phyloP scores from a whole-genome alignment of 192 early-diverging fungal species.

The Linnemannia hyalina region DNA sequence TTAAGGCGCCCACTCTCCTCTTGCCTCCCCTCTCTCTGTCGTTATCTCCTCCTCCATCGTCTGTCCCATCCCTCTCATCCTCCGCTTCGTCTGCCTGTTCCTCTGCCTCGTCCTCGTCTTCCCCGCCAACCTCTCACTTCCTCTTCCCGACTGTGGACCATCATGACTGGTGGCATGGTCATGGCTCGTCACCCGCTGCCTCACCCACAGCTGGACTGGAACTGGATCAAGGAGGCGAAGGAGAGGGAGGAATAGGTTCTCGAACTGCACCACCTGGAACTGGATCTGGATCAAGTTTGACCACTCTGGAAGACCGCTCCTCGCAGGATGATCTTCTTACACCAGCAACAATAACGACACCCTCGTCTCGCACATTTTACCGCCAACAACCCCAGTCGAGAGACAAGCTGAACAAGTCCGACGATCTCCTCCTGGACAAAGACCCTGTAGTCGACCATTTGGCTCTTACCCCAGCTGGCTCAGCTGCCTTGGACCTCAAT shows the following conservation, averaged over 20 bases:
- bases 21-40: slow-evolving; percentile 17
- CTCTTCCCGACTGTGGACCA: slow-evolving; percentile 20
- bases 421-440: neutral
- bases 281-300: neutral
- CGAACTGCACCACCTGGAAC: slow-evolving; percentile 9
- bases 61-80: slow-evolving; percentile 16
- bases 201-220: neutral
- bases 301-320: neutral
- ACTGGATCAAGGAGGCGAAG: neutral
- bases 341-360: neutral
- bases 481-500: neutral
- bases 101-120: slow-evolving; percentile 16
- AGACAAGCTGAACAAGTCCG: neutral
- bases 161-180: slow-evolving; percentile 29
- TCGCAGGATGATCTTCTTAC: neutral
- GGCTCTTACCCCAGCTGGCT: neutral
- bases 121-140: slow-evolving; percentile 4
- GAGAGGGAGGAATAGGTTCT: neutral
- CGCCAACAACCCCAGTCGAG: slow-evolving; percentile 1
- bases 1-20: neutral
- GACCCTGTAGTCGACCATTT: neutral
- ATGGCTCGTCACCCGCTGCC: neutral
- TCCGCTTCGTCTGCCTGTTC: slow-evolving; percentile 25
- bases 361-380: slow-evolving; percentile 11
- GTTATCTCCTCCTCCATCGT: slow-evolving; percentile 15